Evolutionary conservation across 1,284 basidiomycete species (phyloP).

Genomic region (Rhodotorula glutinis): DNA sequence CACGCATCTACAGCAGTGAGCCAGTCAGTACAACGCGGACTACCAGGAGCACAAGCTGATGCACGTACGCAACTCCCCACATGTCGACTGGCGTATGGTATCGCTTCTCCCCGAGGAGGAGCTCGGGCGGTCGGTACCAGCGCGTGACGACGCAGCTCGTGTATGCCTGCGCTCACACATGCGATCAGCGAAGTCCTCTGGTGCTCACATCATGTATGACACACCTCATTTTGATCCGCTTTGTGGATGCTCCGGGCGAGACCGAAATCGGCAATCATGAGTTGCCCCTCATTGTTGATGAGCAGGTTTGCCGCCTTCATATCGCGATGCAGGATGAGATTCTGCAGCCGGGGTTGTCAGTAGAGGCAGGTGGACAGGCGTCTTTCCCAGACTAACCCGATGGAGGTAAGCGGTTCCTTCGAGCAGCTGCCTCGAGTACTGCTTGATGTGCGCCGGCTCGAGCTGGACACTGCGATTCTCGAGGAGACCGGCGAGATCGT

Average conservation of each 20-base stretch:
- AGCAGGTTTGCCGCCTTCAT: conserved; percentile 98
- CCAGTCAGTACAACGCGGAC: too few species aligned
- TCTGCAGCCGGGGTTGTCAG: conserved; percentile 55
- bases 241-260: conserved; percentile 64
- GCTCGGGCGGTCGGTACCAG: conserved; percentile 96
- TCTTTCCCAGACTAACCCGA: conserved; percentile 56
- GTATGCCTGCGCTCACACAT: conserved; percentile 55
- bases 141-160: conserved; percentile 98
- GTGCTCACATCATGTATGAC: too few species aligned
- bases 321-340: conserved; percentile 93
- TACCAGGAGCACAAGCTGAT: background rate
- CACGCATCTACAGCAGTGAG: conserved; percentile 63
- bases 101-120: conserved; percentile 78
- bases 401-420: conserved; percentile 96
- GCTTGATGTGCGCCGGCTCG: conserved; percentile 64
- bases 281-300: conserved; percentile 76
- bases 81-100: conserved; percentile 95
- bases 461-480: conserved; percentile 82
- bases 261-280: conserved; percentile 95
- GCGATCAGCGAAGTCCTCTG: background rate
- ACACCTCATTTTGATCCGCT: conserved; percentile 28
- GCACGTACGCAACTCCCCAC: conserved; percentile 89
- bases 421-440: conserved; percentile 92
- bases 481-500: conserved; percentile 90
- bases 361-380: conserved; percentile 2